Percentiles rank a stretch among this genome's conserved stretches.
These are phyloP conservation scores for Cnidoscolus chayamansa DNA, from an alignment of 441 rosid species.

Conservation along the genomic window DNA sequence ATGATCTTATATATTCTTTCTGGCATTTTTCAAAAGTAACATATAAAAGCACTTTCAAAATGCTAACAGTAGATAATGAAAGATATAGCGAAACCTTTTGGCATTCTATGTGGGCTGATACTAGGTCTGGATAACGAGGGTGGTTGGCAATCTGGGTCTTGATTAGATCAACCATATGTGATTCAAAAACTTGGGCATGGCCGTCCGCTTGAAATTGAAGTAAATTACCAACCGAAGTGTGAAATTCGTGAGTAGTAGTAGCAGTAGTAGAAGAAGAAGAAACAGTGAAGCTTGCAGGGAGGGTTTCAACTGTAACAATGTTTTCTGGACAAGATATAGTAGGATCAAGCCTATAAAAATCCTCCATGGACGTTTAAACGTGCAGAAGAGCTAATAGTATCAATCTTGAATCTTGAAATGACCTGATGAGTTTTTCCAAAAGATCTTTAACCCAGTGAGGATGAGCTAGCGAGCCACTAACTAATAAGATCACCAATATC, in stretches of 20 bases:
- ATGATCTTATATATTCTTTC: background rate
- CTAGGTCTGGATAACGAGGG: conserved; percentile 54
- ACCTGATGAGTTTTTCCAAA: background rate
- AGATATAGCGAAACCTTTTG: conserved; percentile 43
- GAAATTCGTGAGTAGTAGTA: conserved; percentile 17
- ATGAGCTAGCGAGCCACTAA: too few species aligned
- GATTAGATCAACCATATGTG: conserved; percentile 44
- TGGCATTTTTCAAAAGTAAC: background rate
- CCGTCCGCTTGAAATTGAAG: conserved; percentile 27
- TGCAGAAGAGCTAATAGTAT: background rate
- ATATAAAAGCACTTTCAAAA: background rate
- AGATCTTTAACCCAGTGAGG: background rate
- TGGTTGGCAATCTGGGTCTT: conserved; percentile 62
- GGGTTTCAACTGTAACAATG: conserved; percentile 22
- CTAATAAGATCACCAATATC: too few species aligned
- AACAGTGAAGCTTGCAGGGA: conserved; percentile 15
- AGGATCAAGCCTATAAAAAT: conserved; percentile 34
- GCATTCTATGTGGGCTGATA: conserved; percentile 56
- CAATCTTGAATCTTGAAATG: too few species aligned
- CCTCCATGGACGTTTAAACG: conserved; percentile 32
- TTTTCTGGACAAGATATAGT: conserved; percentile 24
- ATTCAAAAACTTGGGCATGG: conserved; percentile 24
- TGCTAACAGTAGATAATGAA: background rate
- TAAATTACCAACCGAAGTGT: conserved; percentile 26
- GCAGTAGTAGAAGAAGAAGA: conserved; percentile 1